phyloP scores from a whole-genome alignment of 2,329 filamentous ascomycete genomes.

The Aspergillus neotritici region DNA sequence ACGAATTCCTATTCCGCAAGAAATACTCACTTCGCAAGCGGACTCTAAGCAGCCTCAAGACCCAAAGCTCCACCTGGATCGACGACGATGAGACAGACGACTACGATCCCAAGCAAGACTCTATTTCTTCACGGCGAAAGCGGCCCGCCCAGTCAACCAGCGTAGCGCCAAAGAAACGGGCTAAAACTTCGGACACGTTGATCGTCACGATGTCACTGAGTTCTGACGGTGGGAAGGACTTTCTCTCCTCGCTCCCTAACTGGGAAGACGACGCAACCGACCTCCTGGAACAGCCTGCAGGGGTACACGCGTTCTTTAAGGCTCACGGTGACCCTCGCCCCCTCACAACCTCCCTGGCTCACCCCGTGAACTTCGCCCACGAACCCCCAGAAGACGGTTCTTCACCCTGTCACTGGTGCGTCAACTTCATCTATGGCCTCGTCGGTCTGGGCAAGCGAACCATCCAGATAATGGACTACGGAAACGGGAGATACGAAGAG shows the following conservation, averaged over 20 bases:
- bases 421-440: conserved; percentile 35
- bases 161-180: background rate
- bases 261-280: conserved; percentile 5
- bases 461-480: conserved; percentile 32
- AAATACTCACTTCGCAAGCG: conserved; percentile 14
- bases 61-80: conserved; percentile 21
- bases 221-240: background rate
- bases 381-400: conserved; percentile 13
- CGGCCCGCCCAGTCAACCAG: background rate
- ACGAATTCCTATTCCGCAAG: background rate
- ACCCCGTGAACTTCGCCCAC: conserved; percentile 38
- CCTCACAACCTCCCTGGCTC: conserved; percentile 35
- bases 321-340: conserved; percentile 12
- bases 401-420: conserved; percentile 39
- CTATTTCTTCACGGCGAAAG: background rate
- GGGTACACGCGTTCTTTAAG: background rate
- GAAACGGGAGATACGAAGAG: conserved; percentile 34
- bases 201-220: background rate
- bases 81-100: conserved; percentile 34
- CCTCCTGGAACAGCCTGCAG: conserved; percentile 1
- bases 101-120: conserved; percentile 22
- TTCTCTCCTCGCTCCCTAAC: conserved; percentile 2
- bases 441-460: conserved; percentile 31
- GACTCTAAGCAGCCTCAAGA: background rate
- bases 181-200: background rate